Conservation (phyloP, 257 asterid genomes). For the Primulina eburnea region DNA sequence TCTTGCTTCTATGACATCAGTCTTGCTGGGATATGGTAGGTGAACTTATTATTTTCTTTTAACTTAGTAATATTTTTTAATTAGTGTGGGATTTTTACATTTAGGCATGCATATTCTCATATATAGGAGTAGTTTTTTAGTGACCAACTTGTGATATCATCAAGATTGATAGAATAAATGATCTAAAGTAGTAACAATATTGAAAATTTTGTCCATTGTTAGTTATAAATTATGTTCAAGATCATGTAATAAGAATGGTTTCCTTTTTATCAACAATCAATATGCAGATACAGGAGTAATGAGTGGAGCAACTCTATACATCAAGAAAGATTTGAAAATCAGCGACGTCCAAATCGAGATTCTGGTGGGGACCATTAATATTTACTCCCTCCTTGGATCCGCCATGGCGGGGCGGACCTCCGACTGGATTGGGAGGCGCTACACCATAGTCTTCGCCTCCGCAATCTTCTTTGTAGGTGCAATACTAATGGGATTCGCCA, state of each 20-base stretch:
- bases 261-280: background rate
- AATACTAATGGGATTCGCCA: constrained; percentile 38
- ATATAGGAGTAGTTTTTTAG: too few relatives aligned
- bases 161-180: too few relatives aligned
- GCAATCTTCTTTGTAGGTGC: constrained; percentile 42
- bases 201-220: too few relatives aligned
- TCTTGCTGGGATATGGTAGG: constrained; percentile 50
- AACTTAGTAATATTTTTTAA: background rate
- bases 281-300: constrained; percentile 39
- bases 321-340: constrained; percentile 33
- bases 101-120: too few relatives aligned
- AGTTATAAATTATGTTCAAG: too few relatives aligned
- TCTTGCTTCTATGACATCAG: constrained; percentile 50
- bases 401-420: constrained; percentile 46
- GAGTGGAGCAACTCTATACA: constrained; percentile 40
- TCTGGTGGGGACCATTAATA: constrained; percentile 35
- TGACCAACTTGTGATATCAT: too few relatives aligned
- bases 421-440: constrained; percentile 45
- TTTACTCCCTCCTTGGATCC: constrained; percentile 38
- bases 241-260: background rate
- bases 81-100: background rate
- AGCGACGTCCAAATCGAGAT: constrained; percentile 35
- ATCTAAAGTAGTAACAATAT: too few relatives aligned
- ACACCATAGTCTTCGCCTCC: constrained; percentile 34
- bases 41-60: background rate